A percentile compares a stretch with the other conserved stretches of the same genome.
Evolutionary conservation across 805 yeast genomes (phyloP).

Genomic region (Ogataea paraovalis): DNA sequence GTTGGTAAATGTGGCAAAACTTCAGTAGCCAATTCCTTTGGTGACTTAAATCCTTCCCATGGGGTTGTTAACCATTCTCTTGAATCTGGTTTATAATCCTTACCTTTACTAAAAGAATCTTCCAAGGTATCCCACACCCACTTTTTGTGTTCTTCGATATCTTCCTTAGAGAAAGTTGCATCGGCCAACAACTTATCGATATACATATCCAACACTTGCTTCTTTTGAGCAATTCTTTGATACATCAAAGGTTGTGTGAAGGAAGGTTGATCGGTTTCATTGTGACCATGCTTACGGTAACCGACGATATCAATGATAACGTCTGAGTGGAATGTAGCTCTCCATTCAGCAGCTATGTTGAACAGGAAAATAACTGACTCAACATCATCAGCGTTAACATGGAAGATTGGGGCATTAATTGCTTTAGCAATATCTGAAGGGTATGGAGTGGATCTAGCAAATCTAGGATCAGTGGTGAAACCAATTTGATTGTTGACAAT

Average conservation of each 20-base stretch:
- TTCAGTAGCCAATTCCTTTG: constrained; percentile 94
- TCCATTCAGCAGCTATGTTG: constrained; percentile 98
- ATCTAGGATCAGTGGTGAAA: constrained; percentile 98
- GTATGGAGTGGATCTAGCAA: constrained; percentile 95
- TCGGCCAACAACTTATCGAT: constrained; percentile 74
- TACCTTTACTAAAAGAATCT: constrained; percentile 82
- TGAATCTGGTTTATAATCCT: constrained; percentile 84
- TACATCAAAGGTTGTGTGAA: constrained; percentile 99
- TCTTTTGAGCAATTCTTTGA: constrained; percentile 82
- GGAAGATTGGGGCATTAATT: constrained; percentile 98
- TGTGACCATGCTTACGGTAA: constrained; percentile 98
- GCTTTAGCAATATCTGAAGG: constrained; percentile 97
- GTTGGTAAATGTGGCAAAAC: constrained; percentile 95
- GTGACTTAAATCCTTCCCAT: constrained; percentile 98
- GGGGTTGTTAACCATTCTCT: constrained; percentile 98
- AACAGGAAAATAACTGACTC: constrained; percentile 89
- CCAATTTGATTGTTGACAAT: constrained; percentile 98
- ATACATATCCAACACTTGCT: constrained; percentile 84
- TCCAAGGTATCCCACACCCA: constrained; percentile 97
- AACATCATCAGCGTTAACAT: constrained; percentile 96
- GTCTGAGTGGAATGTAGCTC: constrained; percentile 94
- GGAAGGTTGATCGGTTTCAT: constrained; percentile 98
- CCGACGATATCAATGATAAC: constrained; percentile 96
- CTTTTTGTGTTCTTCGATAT: constrained; percentile 91
- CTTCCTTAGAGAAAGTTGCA: constrained; percentile 85